These are phyloP conservation scores for Carallia brachiata DNA, from an alignment of 345 rosid species.

Conservation along the genomic window DNA sequence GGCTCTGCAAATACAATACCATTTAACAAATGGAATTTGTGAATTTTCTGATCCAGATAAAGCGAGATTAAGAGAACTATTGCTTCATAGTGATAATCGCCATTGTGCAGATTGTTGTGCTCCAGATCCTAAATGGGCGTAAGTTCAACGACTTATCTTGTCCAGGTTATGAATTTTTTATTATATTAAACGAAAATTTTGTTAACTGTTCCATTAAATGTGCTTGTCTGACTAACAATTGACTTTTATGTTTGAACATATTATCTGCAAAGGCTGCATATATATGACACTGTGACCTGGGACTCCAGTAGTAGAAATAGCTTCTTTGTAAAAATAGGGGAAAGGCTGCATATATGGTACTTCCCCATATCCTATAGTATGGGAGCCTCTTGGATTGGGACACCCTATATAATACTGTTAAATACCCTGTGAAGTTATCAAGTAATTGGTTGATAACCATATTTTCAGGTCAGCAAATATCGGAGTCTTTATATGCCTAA, in stretches of 20 bases:
- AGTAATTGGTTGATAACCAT: constrained; percentile 17
- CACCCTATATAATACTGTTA: too few species aligned
- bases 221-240: neutral
- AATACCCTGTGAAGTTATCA: neutral
- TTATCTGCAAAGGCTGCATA: too few species aligned
- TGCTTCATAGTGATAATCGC: constrained; percentile 76
- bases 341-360: too few species aligned
- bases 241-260: neutral
- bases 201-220: neutral
- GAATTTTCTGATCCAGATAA: constrained; percentile 46
- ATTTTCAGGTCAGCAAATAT: constrained; percentile 89
- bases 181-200: neutral
- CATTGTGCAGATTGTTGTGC: constrained; percentile 93
- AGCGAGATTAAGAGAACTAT: constrained; percentile 65
- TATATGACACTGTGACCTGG: too few species aligned
- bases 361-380: neutral
- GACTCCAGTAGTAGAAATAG: too few species aligned
- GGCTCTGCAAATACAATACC: neutral
- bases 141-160: constrained; percentile 32
- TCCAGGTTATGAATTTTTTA: neutral
- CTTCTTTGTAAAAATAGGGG: too few species aligned
- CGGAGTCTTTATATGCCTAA: constrained; percentile 94
- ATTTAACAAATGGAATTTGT: neutral
- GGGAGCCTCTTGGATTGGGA: neutral
- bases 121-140: constrained; percentile 99